phyloP scores from a whole-genome alignment of 2,329 filamentous ascomycete genomes.

The Scleromitrula shiraiana region DNA sequence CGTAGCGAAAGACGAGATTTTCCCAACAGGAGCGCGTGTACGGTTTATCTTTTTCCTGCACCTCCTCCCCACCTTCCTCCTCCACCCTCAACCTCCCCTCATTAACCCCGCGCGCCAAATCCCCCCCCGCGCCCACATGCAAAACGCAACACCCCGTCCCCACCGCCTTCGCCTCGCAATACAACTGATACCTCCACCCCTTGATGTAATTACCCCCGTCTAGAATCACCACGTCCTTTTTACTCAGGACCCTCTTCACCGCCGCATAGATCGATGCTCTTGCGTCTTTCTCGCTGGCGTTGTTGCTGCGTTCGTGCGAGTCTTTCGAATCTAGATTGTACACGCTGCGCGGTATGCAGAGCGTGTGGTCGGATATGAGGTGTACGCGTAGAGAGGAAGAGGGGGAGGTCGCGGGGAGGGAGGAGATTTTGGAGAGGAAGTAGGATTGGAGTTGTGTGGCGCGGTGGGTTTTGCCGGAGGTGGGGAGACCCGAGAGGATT shows the following conservation, averaged over 20 bases:
- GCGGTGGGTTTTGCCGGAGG: conserved; percentile 60
- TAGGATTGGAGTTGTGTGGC: conserved; percentile 58
- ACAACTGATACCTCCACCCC: conserved; percentile 79
- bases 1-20: conserved; percentile 57
- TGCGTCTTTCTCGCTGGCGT: conserved; percentile 72
- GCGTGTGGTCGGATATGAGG: conserved; percentile 64
- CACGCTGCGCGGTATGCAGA: conserved; percentile 61
- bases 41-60: conserved; percentile 25
- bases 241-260: conserved; percentile 66
- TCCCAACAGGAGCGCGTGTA: conserved; percentile 27
- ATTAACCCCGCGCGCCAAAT: conserved; percentile 52
- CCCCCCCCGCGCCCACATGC: conserved; percentile 49
- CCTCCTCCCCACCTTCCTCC: conserved; percentile 27
- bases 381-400: conserved; percentile 52
- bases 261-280: conserved; percentile 68
- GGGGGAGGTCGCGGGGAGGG: conserved; percentile 27
- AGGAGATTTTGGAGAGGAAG: conserved; percentile 47
- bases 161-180: conserved; percentile 75
- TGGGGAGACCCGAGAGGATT: conserved; percentile 58
- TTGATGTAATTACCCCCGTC: conserved; percentile 86
- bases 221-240: conserved; percentile 68
- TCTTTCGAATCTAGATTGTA: conserved; percentile 57
- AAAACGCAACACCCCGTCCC: conserved; percentile 69
- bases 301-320: conserved; percentile 59
- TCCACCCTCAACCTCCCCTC: conserved; percentile 41